A percentile compares a stretch with the other conserved stretches of the same genome.
phyloP scores from a whole-genome alignment of 2,329 filamentous ascomycete species.

The Monilinia polystroma region DNA sequence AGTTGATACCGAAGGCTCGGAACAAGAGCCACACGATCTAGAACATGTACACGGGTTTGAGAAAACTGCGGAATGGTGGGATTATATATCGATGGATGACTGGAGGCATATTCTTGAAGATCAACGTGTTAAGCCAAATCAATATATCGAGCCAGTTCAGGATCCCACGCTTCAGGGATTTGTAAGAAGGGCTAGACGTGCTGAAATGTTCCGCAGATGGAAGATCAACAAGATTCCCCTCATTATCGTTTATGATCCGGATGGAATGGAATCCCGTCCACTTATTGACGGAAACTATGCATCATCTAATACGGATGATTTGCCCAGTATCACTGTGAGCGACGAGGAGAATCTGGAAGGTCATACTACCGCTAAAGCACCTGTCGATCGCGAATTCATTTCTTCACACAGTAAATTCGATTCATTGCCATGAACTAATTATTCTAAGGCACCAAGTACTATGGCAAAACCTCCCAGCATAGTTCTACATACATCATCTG shows the following conservation, averaged over 20 bases:
- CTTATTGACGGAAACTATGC: not conserved
- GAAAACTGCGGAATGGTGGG: not conserved
- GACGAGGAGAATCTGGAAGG: too few relatives aligned
- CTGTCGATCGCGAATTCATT: not conserved
- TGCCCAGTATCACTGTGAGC: not conserved
- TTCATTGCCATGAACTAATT: not conserved
- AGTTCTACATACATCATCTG: not conserved
- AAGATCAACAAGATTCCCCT: not conserved
- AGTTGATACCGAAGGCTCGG: not conserved
- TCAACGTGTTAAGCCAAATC: not conserved
- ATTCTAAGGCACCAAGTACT: too few relatives aligned
- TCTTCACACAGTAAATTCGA: not conserved
- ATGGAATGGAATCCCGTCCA: constrained; percentile 2
- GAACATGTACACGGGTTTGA: not conserved
- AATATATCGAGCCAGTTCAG: not conserved
- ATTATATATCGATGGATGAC: not conserved
- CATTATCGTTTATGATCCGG: not conserved
- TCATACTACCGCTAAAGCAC: not conserved
- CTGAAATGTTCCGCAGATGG: constrained; percentile 1
- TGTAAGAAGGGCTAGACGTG: constrained; percentile 1
- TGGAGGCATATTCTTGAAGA: not conserved
- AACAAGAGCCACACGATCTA: too few relatives aligned
- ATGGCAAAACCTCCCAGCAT: not conserved
- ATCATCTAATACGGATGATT: not conserved
- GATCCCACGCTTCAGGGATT: constrained; percentile 7